Conservation (phyloP, 257 asterid species). For the Capsicum pubescens region DNA sequence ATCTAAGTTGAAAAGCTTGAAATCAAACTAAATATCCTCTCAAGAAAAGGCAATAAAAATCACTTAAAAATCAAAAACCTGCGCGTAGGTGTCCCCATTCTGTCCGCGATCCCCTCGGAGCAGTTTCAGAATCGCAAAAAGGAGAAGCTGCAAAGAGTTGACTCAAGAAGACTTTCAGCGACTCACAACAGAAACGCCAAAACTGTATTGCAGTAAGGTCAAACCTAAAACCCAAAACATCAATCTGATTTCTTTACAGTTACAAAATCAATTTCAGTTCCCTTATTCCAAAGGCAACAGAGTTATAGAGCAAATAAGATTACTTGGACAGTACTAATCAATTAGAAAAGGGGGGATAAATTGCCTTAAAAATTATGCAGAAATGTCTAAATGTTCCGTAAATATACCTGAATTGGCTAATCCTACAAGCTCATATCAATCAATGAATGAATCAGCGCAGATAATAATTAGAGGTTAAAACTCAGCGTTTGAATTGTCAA, state of each 20-base stretch:
- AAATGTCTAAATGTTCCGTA: neutral
- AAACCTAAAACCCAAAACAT: neutral
- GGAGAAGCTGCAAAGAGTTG: slow-evolving; percentile 22
- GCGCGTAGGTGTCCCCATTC: slow-evolving; percentile 43
- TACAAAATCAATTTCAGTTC: neutral
- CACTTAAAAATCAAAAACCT: slow-evolving; percentile 35
- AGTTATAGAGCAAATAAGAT: no score
- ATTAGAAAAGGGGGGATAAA: neutral
- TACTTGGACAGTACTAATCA: neutral
- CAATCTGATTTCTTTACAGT: neutral
- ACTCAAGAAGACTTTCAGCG: neutral
- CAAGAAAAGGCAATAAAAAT: neutral
- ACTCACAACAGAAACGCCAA: neutral
- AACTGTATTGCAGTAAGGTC: neutral
- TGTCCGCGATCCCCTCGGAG: neutral
- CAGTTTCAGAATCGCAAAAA: slow-evolving; percentile 11
- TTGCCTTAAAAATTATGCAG: neutral
- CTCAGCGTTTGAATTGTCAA: slow-evolving; percentile 1
- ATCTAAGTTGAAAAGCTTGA: neutral
- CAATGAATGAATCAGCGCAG: neutral
- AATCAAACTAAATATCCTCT: neutral
- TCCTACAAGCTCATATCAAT: neutral
- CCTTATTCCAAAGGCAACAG: neutral
- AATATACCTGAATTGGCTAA: slow-evolving; percentile 3
- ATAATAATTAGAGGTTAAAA: neutral